Conservation (phyloP, 2,329 filamentous ascomycete species). For the Colletotrichum gloeosporioides region DNA sequence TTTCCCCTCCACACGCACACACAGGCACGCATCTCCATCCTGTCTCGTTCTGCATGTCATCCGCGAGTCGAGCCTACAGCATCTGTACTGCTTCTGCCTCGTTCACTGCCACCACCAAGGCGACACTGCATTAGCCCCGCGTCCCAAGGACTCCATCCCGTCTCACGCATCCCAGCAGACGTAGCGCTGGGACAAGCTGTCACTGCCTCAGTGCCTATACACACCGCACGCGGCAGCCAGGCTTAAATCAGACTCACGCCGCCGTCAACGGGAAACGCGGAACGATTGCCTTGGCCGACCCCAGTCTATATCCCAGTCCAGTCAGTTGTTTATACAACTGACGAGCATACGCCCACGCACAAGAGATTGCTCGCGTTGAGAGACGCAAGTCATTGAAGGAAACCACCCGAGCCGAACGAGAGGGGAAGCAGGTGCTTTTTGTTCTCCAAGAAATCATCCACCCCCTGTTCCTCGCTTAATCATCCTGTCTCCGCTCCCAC, state of each 20-base stretch:
- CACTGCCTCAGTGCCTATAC: not conserved
- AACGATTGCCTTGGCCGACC: not conserved
- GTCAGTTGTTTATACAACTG: not conserved
- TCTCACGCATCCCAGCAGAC: not conserved
- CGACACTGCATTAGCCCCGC: not conserved
- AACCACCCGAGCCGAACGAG: not conserved
- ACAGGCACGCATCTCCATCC: not conserved
- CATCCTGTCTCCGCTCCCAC: slow-evolving; percentile 3
- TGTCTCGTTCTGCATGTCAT: not conserved
- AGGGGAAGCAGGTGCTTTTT: not conserved
- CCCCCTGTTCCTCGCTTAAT: slow-evolving; percentile 17
- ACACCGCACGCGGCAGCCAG: not conserved
- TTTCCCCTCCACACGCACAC: not conserved
- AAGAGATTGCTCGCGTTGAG: not conserved
- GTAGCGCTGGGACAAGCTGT: not conserved
- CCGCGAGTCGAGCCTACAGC: not conserved
- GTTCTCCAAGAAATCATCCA: not conserved
- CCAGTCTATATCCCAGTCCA: not conserved
- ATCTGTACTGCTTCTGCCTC: not conserved
- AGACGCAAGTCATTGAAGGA: not conserved
- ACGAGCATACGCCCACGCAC: not conserved
- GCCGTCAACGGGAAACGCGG: not conserved
- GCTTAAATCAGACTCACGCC: not conserved
- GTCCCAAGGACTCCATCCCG: not conserved
- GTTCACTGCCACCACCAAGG: slow-evolving; percentile 1